Base-by-base conservation (phyloP, 108 stramenopile species). In the Seminavis robusta region DNA sequence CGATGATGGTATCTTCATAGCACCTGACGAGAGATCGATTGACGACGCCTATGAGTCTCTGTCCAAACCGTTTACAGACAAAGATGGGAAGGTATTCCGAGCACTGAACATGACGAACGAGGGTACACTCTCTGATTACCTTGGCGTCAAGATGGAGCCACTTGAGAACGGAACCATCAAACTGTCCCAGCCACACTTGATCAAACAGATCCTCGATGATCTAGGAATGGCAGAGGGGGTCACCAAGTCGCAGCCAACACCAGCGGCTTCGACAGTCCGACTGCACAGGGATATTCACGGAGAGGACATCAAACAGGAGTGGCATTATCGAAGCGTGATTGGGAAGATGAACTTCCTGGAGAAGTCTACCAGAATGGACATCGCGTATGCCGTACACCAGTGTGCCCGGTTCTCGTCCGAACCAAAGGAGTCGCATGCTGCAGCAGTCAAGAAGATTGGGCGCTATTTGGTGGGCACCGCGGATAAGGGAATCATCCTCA, bases 81-180 rank as follows among this genome's bases (percentile, higher is more conserved):
- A 61, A 0, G 36, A 57, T 3, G 34, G 79, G n/a, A 10, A 64
- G 13, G 59, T 46, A 0, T 44, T 77, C 46, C 30, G 45, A 10
- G 20, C 64, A 27, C 61, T 62, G 29, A 29, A 57, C 24, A 30
- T 65, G 2, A 74, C 64, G 0, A 56, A 67, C 21, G 77, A 79
- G 49, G 77, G 81, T 1, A 15, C 36, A n/a, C 39, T 83, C 9
- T 42, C 52, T 11, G 77, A 85, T 50, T 85, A 67, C 36, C 61
- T 79, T 5, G 79, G 79, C 1, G 52, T 73, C 1, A 58, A 73
- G 5, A 65, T 76, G 36, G 54, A 56, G 17, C 3, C 13, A 34
- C 49, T 44, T 13, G 44, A 45, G 11, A 33, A 47, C 26, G 55
- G 46, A n/a, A 26, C n/a, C 2, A 48, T 65, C 4, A 27, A 69